Percentiles rank a stretch among this genome's conserved stretches.
phyloP scores from a whole-genome alignment of 2,329 filamentous ascomycete genomes.

The Alternaria angustiovoidea region DNA sequence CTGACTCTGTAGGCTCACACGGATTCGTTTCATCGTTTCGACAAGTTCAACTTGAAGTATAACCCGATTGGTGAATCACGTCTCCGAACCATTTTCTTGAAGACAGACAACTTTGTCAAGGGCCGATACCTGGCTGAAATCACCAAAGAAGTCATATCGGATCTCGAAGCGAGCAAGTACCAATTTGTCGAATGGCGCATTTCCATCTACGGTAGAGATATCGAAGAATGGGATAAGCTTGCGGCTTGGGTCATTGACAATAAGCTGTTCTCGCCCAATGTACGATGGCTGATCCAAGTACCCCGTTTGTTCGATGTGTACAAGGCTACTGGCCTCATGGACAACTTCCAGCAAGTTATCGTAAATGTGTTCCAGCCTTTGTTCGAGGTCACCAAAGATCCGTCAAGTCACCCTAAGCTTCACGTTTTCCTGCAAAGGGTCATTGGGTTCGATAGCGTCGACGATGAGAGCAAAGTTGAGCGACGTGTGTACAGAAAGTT shows the following conservation, averaged over 20 bases:
- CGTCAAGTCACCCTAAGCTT: constrained; percentile 85
- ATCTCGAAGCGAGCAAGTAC: constrained; percentile 98
- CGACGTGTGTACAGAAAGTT: constrained; percentile 95
- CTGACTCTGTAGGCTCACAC: constrained; percentile 75
- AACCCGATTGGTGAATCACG: constrained; percentile 97
- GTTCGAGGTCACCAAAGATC: constrained; percentile 92
- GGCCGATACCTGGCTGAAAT: constrained; percentile 97
- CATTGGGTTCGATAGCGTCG: constrained; percentile 96
- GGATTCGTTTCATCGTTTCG: constrained; percentile 97
- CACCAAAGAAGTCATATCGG: constrained; percentile 95
- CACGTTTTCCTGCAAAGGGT: constrained; percentile 95
- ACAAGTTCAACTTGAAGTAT: constrained; percentile 99
- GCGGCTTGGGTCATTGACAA: constrained; percentile 98
- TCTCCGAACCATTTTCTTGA: constrained; percentile 95
- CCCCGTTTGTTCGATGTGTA: constrained; percentile 96
- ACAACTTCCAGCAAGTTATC: constrained; percentile 88
- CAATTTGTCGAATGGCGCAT: constrained; percentile 99
- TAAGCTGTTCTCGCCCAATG: constrained; percentile 96
- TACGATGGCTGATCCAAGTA: constrained; percentile 95
- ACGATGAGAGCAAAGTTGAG: constrained; percentile 97
- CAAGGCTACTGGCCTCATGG: constrained; percentile 86
- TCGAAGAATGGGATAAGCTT: constrained; percentile 97
- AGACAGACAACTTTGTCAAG: constrained; percentile 97
- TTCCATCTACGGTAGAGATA: constrained; percentile 90
- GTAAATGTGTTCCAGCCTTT: constrained; percentile 91